These are phyloP conservation scores for Apiospora arundinis DNA, from an alignment of 2,329 filamentous ascomycete genomes.

Conservation along the genomic window DNA sequence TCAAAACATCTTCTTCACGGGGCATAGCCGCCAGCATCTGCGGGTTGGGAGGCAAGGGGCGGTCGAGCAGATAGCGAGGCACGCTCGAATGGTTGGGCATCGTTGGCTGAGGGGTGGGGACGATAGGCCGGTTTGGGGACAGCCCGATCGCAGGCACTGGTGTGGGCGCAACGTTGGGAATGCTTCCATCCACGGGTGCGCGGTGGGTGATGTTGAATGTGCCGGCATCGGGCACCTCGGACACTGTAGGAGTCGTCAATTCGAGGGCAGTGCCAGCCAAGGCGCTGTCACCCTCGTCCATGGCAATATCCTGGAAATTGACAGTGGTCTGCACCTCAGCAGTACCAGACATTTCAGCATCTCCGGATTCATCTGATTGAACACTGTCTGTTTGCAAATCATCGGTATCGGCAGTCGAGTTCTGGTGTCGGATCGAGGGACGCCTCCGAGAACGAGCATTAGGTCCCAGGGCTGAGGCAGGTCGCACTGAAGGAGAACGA, in stretches of 20 bases:
- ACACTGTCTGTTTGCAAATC: slow-evolving; percentile 86
- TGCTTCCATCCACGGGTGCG: slow-evolving; percentile 82
- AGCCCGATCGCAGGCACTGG: slow-evolving; percentile 72
- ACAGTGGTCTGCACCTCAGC: slow-evolving; percentile 82
- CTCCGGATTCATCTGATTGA: slow-evolving; percentile 77
- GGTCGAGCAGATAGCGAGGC: slow-evolving; percentile 80
- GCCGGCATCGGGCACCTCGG: slow-evolving; percentile 84
- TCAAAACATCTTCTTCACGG: slow-evolving; percentile 94
- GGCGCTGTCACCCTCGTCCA: slow-evolving; percentile 82
- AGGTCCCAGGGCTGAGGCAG: slow-evolving; percentile 58
- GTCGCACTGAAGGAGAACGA: slow-evolving; percentile 61
- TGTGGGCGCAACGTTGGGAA: slow-evolving; percentile 74
- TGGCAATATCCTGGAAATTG: slow-evolving; percentile 80
- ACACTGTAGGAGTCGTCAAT: slow-evolving; percentile 77
- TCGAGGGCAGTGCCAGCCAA: slow-evolving; percentile 77
- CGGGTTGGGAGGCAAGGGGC: slow-evolving; percentile 70
- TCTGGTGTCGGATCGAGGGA: slow-evolving; percentile 87
- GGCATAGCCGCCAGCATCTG: slow-evolving; percentile 90
- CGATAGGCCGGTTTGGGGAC: slow-evolving; percentile 75
- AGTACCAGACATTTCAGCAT: slow-evolving; percentile 80
- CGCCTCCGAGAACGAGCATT: slow-evolving; percentile 68
- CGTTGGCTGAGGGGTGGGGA: slow-evolving; percentile 76
- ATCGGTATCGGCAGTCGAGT: slow-evolving; percentile 88
- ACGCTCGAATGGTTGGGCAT: slow-evolving; percentile 71
- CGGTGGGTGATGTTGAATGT: slow-evolving; percentile 95